Evolutionary conservation across 2,329 filamentous ascomycete genomes (phyloP).

Genomic region (Hymenoscyphus scutula): DNA sequence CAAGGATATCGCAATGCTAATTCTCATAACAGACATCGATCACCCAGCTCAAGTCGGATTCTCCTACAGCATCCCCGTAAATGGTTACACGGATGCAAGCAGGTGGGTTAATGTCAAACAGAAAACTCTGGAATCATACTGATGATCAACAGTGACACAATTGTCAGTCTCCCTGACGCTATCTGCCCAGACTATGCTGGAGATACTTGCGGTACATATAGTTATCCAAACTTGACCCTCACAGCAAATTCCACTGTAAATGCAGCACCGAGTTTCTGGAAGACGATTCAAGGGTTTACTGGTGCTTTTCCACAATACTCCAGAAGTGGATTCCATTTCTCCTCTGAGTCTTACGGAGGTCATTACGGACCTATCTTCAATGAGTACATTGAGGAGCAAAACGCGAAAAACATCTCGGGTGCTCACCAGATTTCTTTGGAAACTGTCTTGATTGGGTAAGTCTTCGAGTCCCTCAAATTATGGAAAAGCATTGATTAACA

Average conservation of each 20-base stretch:
- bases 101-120: conserved; percentile 10
- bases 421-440: conserved; percentile 47
- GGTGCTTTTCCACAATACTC: conserved; percentile 55
- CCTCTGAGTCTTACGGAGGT: conserved; percentile 57
- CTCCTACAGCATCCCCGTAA: conserved; percentile 40
- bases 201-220: conserved; percentile 53
- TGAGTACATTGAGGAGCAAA: conserved; percentile 58
- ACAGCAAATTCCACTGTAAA: conserved; percentile 51
- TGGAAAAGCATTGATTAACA: conserved; percentile 7
- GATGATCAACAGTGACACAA: conserved; percentile 19
- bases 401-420: conserved; percentile 49
- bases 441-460: conserved; percentile 48
- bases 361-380: conserved; percentile 61
- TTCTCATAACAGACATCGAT: conserved; percentile 23
- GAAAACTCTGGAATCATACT: conserved; percentile 9
- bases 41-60: conserved; percentile 33
- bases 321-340: conserved; percentile 51
- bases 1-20: too few species aligned
- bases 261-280: conserved; percentile 60
- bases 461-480: not conserved
- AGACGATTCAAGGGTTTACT: conserved; percentile 61
- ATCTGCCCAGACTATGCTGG: conserved; percentile 51
- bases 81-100: conserved; percentile 25
- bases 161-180: conserved; percentile 45
- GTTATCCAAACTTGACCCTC: conserved; percentile 47